These are phyloP conservation scores for Colletotrichum destructivum DNA, from an alignment of 2,329 filamentous ascomycete genomes.

Conservation along the genomic window DNA sequence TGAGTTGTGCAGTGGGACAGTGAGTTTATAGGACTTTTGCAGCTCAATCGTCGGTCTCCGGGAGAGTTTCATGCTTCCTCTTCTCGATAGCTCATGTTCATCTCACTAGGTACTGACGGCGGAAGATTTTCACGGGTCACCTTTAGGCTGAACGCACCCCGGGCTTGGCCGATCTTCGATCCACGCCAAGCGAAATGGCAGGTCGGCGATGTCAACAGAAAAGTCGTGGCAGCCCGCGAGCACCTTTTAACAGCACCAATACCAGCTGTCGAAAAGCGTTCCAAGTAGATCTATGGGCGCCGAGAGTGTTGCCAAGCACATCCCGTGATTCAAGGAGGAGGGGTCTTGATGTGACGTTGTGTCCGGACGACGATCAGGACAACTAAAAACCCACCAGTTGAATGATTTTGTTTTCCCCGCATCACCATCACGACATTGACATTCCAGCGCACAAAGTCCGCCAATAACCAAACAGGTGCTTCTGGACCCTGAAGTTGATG, in stretches of 20 bases:
- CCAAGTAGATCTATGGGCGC: not conserved
- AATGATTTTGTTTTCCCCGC: not conserved
- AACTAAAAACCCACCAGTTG: not conserved
- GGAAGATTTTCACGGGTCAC: not conserved
- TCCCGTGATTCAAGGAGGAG: not conserved
- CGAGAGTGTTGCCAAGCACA: not conserved
- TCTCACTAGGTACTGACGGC: too few relatives aligned
- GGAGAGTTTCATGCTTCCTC: too few relatives aligned
- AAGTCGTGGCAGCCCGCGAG: too few relatives aligned
- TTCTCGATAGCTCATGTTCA: not conserved
- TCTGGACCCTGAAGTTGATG: not conserved
- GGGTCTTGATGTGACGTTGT: not conserved
- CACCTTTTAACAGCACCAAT: too few relatives aligned
- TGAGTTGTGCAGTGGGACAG: too few relatives aligned
- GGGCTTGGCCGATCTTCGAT: not conserved
- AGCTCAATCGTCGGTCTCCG: not conserved
- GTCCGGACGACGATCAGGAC: not conserved
- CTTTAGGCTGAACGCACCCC: not conserved
- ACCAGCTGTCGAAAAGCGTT: not conserved
- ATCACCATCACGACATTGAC: not conserved
- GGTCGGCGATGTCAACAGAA: too few relatives aligned
- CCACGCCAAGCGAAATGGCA: not conserved
- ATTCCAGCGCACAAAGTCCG: not conserved
- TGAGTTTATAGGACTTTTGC: not conserved
- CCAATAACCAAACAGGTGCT: not conserved